Base-by-base conservation (phyloP, 768 basidiomycete species). In the Mycena alexandri region DNA sequence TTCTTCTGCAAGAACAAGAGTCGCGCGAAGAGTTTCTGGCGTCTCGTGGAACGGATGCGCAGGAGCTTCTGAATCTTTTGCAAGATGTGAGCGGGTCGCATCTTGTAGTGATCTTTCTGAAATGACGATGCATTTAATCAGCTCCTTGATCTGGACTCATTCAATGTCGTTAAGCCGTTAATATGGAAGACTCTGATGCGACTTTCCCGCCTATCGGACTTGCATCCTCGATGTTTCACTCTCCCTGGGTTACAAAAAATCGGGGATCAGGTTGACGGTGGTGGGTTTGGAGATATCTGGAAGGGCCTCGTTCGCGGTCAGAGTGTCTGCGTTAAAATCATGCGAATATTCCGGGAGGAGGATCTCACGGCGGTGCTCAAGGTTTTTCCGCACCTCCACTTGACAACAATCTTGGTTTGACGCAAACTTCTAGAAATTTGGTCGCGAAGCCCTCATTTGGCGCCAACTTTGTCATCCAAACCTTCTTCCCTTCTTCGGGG, bases 401-500 rank as follows among this genome's bases (percentile, higher is more conserved):
- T n/a, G n/a, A n/a, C n/a, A n/a, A 29, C 29, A 29, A 3, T 16
- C 1, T 33, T 25, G 8, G 3, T 17, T 36, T 11, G 34, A 42
- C n/a, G n/a, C n/a, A n/a, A n/a, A n/a, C n/a, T 1, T 50, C 1
- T 13, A 64, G 63, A 47, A 52, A 25, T 66, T 59, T 25, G 41
- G 57, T 14, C 33, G 68, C 34, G 75, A 75, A 41, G 70, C 73
- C 12, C 55, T 71, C 10, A 38, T 38, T 38, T 38, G 38, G 38
- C 38, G 38, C 38, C 38, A 38, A 38, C 38, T 38, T 38, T 38
- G 4, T 11, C 38, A 38, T 9, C 38, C 38, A 38, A 38, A 38
- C 38, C 38, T 38, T 3, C 38, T 76, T 10, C 63, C 72, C 4
- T 76, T 73, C 47, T 57, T 70, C 19, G 75, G 75, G 6, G 44